Base-by-base conservation (phyloP, 768 basidiomycete genomes). In the Agrocybe chaxingu region DNA sequence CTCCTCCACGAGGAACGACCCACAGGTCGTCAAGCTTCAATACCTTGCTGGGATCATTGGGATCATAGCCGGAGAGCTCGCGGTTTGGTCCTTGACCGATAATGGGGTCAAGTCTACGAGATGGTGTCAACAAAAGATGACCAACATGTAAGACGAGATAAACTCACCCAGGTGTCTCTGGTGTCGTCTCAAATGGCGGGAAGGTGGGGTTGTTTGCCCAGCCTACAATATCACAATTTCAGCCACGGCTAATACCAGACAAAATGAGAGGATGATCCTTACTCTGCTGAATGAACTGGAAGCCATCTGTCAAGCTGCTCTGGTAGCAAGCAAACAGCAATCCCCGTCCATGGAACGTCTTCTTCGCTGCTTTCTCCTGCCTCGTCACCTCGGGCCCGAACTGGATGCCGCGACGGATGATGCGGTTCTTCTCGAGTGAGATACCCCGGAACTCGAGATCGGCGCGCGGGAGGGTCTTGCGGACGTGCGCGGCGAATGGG, bases 351-450 rank as follows among this genome's bases (percentile, higher is more conserved):
- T 70, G 61, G 7, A 54, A 37, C 1, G 80, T 79, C 62, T 69
- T 72, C 8, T 66, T 62, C 7, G 57, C 44, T 0, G 45, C 30
- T 6, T 52, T 58, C 55, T 81, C 78, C 1, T 61, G 58, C 2
- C 53, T 44, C 0, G 75, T 73, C 8, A 77, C 65, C 58, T 79
- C 77, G 8, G 78, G 77, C 1, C 79, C 78, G 53, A 76, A 81
- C 42, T 74, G 75, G 36, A 77, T 69, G 13, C 77, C 73, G 7
- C 75, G 72, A 30, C 78, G 72, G 52, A 72, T 67, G 53, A 79
- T 79, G 19, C 74, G 70, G 29, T 57, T 63, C 9, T 53, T 57
- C 45, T 65, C 59, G 52, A 65, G 60, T 2, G 67, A 62, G 38
- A 60, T 12, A 8, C 47, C 33, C 16, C 12, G 51, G 18, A 55